A percentile compares a stretch with the other conserved stretches of the same genome.
These are phyloP conservation scores for Cenchrus fungigraminus DNA, from an alignment of 176 grass and related monocot species.

Conservation along the genomic window DNA sequence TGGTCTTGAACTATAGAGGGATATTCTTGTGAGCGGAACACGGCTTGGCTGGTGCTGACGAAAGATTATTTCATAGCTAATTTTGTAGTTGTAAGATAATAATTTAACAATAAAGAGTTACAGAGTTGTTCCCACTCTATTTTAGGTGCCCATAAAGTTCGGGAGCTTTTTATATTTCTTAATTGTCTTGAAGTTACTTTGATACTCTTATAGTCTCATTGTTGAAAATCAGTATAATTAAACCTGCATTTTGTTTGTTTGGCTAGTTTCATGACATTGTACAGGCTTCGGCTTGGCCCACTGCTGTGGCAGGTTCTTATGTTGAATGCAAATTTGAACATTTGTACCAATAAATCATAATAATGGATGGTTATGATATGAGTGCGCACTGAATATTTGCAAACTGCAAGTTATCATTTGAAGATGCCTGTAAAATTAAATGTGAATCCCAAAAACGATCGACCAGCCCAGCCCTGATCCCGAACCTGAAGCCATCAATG, in stretches of 20 bases:
- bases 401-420: too few species aligned
- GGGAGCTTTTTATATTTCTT: neutral
- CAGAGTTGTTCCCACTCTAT: neutral
- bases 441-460: too few species aligned
- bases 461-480: neutral
- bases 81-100: constrained; percentile 30
- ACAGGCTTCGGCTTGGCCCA: neutral
- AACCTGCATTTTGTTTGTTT: neutral
- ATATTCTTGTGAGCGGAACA: neutral
- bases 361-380: too few species aligned
- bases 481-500: constrained; percentile 12
- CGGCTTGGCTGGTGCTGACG: neutral
- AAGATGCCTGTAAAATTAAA: too few species aligned
- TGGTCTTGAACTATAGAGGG: constrained; percentile 16
- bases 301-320: too few species aligned
- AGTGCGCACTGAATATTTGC: too few species aligned
- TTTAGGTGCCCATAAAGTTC: neutral
- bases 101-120: constrained; percentile 35
- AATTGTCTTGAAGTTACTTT: neutral
- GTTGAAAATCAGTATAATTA: neutral
- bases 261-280: neutral
- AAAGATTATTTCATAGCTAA: constrained; percentile 24
- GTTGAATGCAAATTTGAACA: too few species aligned
- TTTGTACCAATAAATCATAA: too few species aligned
- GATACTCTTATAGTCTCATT: neutral